Conservation (phyloP, 208 protist genomes). For the Acanthamoeba polyphaga region DNA sequence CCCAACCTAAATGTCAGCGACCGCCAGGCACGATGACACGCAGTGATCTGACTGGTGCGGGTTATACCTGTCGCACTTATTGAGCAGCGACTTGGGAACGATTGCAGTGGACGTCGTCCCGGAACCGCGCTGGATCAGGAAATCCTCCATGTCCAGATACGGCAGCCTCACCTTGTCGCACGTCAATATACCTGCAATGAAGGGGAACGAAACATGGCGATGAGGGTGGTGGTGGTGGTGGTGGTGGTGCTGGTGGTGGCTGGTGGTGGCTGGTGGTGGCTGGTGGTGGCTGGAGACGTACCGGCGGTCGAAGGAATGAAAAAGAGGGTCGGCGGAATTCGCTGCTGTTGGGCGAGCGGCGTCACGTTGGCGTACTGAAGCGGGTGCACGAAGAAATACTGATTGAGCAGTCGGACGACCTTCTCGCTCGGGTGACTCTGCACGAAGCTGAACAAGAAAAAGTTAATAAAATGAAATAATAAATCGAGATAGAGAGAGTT, state of each 20-base stretch:
- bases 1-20: neutral
- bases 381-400: slow-evolving; percentile 60
- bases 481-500: too few relatives aligned
- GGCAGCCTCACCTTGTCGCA: slow-evolving; percentile 48
- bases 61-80: neutral
- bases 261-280: too few relatives aligned
- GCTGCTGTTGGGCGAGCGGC: neutral
- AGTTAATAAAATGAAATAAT: too few relatives aligned
- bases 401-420: slow-evolving; percentile 29
- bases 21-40: too few relatives aligned
- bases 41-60: neutral
- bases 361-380: slow-evolving; percentile 46
- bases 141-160: slow-evolving; percentile 40
- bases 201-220: neutral
- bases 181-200: neutral
- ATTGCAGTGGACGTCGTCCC: neutral
- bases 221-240: neutral
- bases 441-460: slow-evolving; percentile 13
- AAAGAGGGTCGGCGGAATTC: neutral
- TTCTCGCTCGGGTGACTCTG: slow-evolving; percentile 48
- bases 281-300: too few relatives aligned
- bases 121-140: neutral
- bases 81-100: neutral
- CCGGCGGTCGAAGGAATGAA: slow-evolving; percentile 24
- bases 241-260: too few relatives aligned